Evolutionary conservation across 352 stramenopile genomes (phyloP).

Genomic region (Pythium dissotocum): DNA sequence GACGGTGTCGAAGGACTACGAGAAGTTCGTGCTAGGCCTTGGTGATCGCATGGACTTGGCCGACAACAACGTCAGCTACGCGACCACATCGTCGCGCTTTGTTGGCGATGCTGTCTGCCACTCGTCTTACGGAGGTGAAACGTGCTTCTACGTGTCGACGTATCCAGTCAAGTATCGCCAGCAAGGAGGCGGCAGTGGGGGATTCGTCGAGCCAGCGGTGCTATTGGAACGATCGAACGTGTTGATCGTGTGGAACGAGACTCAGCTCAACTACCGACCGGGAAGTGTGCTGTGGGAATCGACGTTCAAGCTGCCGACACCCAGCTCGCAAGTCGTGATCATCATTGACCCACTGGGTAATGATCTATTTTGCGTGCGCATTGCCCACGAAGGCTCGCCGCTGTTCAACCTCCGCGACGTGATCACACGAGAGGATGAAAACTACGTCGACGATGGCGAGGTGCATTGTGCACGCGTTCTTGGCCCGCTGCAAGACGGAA

Average conservation of each 20-base stretch:
- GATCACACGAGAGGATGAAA: constrained; percentile 75
- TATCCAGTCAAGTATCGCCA: constrained; percentile 48
- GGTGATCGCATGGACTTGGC: constrained; percentile 57
- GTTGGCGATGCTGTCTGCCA: constrained; percentile 51
- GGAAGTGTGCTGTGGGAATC: constrained; percentile 80
- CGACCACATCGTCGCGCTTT: constrained; percentile 18
- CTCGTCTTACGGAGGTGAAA: constrained; percentile 75
- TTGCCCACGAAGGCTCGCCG: constrained; percentile 77
- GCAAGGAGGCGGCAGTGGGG: constrained; percentile 24
- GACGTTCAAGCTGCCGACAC: constrained; percentile 70
- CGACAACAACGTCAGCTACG: constrained; percentile 22
- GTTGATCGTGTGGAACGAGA: constrained; percentile 88
- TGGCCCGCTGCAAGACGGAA: constrained; percentile 79
- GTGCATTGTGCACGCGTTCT: constrained; percentile 82
- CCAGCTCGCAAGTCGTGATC: constrained; percentile 74
- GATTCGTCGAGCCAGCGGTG: constrained; percentile 25
- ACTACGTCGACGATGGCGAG: constrained; percentile 75
- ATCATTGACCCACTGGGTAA: constrained; percentile 86
- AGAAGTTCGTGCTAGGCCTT: constrained; percentile 66
- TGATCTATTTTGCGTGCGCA: constrained; percentile 83
- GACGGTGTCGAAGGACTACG: constrained; percentile 48
- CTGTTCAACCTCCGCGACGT: constrained; percentile 74
- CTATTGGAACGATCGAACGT: constrained; percentile 72
- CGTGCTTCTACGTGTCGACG: constrained; percentile 83
- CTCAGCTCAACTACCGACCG: constrained; percentile 80